A percentile compares a stretch with the other conserved stretches of the same genome.
phyloP scores from a whole-genome alignment of 805 yeast genomes.

The Zygoascus tannicola region DNA sequence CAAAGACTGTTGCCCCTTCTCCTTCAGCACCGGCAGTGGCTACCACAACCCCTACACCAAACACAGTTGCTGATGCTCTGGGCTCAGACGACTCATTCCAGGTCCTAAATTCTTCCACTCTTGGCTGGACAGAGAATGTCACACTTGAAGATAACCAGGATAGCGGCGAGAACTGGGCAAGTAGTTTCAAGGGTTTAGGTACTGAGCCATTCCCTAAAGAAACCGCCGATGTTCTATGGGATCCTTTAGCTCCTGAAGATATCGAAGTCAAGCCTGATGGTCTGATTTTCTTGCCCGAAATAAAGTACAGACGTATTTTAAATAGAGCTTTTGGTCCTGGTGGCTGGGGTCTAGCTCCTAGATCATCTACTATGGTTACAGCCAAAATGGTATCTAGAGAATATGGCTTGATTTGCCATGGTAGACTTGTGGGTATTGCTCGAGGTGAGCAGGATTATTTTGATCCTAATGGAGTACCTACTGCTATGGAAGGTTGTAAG shows the following conservation, averaged over 20 bases:
- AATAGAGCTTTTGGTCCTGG: constrained; percentile 96
- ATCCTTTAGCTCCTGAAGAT: constrained; percentile 57
- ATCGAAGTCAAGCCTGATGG: constrained; percentile 97
- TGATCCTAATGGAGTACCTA: constrained; percentile 76
- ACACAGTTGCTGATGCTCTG: neutral
- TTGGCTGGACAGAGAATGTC: constrained; percentile 1
- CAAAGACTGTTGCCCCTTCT: neutral
- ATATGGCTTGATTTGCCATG: constrained; percentile 78
- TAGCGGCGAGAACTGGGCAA: constrained; percentile 54
- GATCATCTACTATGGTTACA: constrained; percentile 75
- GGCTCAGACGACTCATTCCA: neutral
- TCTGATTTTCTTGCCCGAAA: constrained; percentile 82
- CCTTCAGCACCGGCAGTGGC: neutral
- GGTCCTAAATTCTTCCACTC: neutral
- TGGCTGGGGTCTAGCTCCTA: constrained; percentile 96
- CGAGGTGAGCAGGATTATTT: constrained; percentile 95
- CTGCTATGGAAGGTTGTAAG: constrained; percentile 96
- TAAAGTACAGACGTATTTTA: constrained; percentile 82
- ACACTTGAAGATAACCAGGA: neutral
- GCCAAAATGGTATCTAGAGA: constrained; percentile 75
- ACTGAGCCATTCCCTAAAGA: constrained; percentile 60
- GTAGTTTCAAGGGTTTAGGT: constrained; percentile 81
- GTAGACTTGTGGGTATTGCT: constrained; percentile 81
- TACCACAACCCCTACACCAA: neutral
- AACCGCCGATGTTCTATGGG: constrained; percentile 49